phyloP scores from a whole-genome alignment of 2,329 filamentous ascomycete species.

The Xylaria sp. region DNA sequence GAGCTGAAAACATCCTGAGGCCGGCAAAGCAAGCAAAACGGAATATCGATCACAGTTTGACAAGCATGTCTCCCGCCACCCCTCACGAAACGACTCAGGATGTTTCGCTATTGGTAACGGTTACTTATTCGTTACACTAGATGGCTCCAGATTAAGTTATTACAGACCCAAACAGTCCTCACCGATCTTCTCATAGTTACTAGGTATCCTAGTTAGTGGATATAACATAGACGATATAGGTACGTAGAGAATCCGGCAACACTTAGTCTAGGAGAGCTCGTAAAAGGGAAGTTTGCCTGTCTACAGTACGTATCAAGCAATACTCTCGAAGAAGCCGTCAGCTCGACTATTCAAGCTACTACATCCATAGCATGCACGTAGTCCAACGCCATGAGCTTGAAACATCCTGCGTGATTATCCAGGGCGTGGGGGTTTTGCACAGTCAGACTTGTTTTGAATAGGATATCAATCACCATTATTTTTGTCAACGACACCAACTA shows the following conservation, averaged over 20 bases:
- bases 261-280: neutral
- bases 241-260: neutral
- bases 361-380: neutral
- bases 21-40: neutral
- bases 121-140: constrained; percentile 8
- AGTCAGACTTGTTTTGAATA: constrained; percentile 27
- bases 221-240: neutral
- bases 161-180: constrained; percentile 12
- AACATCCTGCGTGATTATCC: constrained; percentile 28
- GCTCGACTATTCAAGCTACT: constrained; percentile 3
- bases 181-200: constrained; percentile 14
- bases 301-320: constrained; percentile 3
- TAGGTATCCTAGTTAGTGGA: neutral
- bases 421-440: constrained; percentile 30
- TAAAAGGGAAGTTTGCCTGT: neutral
- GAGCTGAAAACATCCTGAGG: neutral
- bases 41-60: neutral
- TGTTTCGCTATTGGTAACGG: constrained; percentile 10
- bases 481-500: constrained; percentile 28
- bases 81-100: neutral
- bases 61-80: constrained; percentile 4
- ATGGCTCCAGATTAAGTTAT: constrained; percentile 33
- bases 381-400: constrained; percentile 3
- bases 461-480: constrained; percentile 22
- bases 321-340: constrained; percentile 5